These are phyloP conservation scores for Kwoniella botswanensis DNA, from an alignment of 768 basidiomycete species.

Conservation along the genomic window DNA sequence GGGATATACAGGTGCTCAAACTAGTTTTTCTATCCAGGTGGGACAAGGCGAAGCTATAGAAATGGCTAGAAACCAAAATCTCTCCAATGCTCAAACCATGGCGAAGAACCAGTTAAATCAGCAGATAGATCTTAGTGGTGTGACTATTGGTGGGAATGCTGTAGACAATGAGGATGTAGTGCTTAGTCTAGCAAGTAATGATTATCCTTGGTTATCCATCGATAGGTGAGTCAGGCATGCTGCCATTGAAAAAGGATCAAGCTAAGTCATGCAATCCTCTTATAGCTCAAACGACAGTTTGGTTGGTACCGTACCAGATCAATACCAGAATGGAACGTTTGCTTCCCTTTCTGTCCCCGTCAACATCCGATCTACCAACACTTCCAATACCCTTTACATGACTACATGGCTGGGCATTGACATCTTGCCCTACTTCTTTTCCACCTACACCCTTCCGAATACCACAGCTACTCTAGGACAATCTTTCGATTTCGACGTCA, in stretches of 20 bases:
- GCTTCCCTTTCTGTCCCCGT: constrained; percentile 62
- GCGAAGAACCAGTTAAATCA: constrained; percentile 65
- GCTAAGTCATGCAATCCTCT: no score
- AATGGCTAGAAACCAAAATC: constrained; percentile 30
- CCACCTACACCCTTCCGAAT: constrained; percentile 65
- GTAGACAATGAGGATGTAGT: constrained; percentile 68
- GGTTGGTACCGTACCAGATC: constrained; percentile 68
- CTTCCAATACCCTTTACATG: constrained; percentile 61
- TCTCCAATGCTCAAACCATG: constrained; percentile 69
- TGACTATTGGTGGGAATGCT: constrained; percentile 68
- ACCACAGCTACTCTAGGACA: constrained; percentile 65
- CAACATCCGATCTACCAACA: constrained; percentile 70
- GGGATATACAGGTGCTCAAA: constrained; percentile 71
- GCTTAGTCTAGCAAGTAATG: constrained; percentile 68
- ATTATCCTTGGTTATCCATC: constrained; percentile 63
- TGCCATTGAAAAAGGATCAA: not conserved
- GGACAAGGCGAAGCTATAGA: constrained; percentile 46
- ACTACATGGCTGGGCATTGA: constrained; percentile 64
- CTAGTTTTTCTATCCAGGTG: constrained; percentile 68
- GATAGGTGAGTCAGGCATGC: constrained; percentile 60
- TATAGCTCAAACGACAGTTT: constrained; percentile 56
- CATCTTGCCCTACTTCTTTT: constrained; percentile 76
- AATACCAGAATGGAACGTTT: constrained; percentile 52
- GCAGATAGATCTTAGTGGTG: constrained; percentile 43
- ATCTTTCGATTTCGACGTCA: constrained; percentile 65